Evolutionary conservation across 202 grass and related monocot species (phyloP), one percentile per base, ranked within the genome.

Genomic region (Cymbopogon flexuosus): DNA sequence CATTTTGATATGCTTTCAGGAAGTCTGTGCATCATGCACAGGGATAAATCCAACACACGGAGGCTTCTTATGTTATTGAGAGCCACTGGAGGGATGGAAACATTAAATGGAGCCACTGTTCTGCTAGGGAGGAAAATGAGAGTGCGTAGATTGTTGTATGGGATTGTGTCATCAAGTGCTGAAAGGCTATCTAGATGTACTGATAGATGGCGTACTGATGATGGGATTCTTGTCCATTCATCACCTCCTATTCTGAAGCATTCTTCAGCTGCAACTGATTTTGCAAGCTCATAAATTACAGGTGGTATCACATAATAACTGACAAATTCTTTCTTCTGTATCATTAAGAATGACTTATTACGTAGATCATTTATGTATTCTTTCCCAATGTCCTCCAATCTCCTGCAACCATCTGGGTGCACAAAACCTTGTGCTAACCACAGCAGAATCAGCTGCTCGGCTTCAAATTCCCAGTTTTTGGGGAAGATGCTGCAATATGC

Each of bases 351-450:
- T 46, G 70, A 84, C 23, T 16, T 74, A 43, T 11, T 43, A 19
- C 46, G 42, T 37, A 92, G 41, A 60, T 83, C 36, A 62, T 82
- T 19, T 40, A 92, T 21, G 52, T 84, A 89, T 10, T 87, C 75
- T 18, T 61, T 56, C 14, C 90, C 80, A 41, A 84, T 84, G 23
- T 87, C 80, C 84, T 92, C 84, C 34, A 84, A 54, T 72, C 67
- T 88, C 56, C 61, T 37, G 29, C 42, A 78, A 29, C 74, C 79
- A 63, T 76, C 58, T 33, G 58, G 40, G 8, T 71, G 64, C 49
- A 87, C 70, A 82, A 87, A 81, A 68, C 86, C 83, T 61, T 89
- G 70, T 72, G 83, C 86, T 10, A 81, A 67, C 86, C 90, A 92
- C 43, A 84, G 59, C 14, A 76, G 16, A 24, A 89, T 76, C 79